Evolutionary conservation across 257 asterid species (phyloP).

Genomic region (Solanum ahanhuiri): DNA sequence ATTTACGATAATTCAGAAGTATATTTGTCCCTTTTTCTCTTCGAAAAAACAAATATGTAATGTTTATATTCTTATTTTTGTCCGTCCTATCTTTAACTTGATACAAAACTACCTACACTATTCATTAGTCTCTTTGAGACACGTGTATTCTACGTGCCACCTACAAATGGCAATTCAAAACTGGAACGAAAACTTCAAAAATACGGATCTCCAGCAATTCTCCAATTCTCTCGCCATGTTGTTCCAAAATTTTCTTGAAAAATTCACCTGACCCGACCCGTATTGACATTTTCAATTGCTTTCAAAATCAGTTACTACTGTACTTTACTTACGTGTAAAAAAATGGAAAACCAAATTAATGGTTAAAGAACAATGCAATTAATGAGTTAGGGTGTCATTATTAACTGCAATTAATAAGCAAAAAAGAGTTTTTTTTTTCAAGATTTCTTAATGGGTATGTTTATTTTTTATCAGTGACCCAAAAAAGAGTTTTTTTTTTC

Average conservation of each 20-base stretch:
- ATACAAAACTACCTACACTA: too few species aligned
- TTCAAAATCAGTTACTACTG: not conserved
- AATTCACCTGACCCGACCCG: not conserved
- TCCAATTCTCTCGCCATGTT: not conserved
- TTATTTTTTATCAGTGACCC: too few species aligned
- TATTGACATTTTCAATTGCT: not conserved
- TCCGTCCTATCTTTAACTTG: not conserved
- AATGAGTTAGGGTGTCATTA: not conserved
- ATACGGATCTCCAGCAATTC: not conserved
- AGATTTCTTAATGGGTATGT: too few species aligned
- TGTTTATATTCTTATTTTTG: not conserved
- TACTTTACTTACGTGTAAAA: not conserved
- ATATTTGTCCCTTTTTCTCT: too few species aligned
- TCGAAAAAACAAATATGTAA: too few species aligned
- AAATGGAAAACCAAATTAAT: not conserved
- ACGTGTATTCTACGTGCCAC: not conserved
- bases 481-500: too few species aligned
- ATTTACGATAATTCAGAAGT: accelerated
- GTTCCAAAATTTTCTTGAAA: not conserved
- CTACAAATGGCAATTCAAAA: not conserved
- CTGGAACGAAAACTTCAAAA: not conserved
- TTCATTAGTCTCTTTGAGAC: not conserved
- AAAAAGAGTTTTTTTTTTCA: not conserved
- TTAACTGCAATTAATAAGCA: not conserved
- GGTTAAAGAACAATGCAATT: not conserved